Percentiles rank a stretch among this genome's conserved stretches.
phyloP scores from a whole-genome alignment of 75 land plant genomes.

The Larix kaempferi region DNA sequence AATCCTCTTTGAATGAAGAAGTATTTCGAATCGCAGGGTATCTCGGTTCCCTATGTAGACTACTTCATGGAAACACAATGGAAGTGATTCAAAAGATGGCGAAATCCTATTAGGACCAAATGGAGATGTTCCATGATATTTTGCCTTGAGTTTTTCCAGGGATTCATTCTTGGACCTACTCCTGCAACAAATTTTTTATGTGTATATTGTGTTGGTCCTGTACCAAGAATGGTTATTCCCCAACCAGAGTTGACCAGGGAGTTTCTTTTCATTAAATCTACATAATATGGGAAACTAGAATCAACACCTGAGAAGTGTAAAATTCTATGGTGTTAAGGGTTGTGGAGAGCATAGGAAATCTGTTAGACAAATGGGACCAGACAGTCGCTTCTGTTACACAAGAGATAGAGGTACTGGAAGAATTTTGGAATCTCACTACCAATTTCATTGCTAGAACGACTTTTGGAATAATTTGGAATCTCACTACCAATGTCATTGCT shows the following conservation, averaged over 20 bases:
- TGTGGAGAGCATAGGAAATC: slow-evolving; percentile 11
- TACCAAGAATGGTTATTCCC: slow-evolving; percentile 14
- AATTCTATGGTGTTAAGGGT: slow-evolving; percentile 34
- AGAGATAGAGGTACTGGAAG: not conserved
- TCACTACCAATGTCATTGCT: not conserved
- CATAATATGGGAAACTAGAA: not conserved
- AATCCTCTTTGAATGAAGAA: not conserved
- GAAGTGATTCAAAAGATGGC: not conserved
- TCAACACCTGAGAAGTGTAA: slow-evolving; percentile 2
- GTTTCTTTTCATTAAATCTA: slow-evolving; percentile 10
- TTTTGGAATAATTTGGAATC: not conserved
- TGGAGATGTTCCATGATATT: slow-evolving; percentile 5
- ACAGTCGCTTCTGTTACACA: not conserved
- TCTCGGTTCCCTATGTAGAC: not conserved
- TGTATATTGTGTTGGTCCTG: slow-evolving; percentile 15
- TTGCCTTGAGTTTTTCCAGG: slow-evolving; percentile 15
- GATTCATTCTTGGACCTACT: not conserved
- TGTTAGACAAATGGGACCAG: slow-evolving; percentile 30
- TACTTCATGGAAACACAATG: slow-evolving; percentile 2
- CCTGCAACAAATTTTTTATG: not conserved
- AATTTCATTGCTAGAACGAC: not conserved
- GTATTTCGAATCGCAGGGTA: not conserved
- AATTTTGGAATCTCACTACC: not conserved
- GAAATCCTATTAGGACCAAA: not conserved
- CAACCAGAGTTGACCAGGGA: slow-evolving; percentile 37